Evolutionary conservation across 2,329 filamentous ascomycete genomes (phyloP).

Genomic region (Parastagonospora nodorum): DNA sequence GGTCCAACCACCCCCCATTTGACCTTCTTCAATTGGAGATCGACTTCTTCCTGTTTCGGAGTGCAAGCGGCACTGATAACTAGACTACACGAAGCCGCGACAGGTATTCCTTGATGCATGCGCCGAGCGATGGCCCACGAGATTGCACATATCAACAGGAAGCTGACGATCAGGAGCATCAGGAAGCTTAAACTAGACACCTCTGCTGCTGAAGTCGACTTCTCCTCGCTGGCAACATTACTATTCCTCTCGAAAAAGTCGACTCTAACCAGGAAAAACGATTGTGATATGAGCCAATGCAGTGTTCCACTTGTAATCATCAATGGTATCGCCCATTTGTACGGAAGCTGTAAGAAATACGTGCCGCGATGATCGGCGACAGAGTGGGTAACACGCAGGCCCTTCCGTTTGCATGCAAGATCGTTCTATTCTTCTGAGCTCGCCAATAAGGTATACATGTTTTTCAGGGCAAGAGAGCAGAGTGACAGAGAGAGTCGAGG

Average conservation of each 20-base stretch:
- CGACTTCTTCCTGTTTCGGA: conserved; percentile 10
- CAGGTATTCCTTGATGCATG: conserved; percentile 76
- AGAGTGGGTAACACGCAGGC: background rate
- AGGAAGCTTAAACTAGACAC: background rate
- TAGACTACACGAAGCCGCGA: conserved; percentile 72
- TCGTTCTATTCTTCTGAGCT: conserved; percentile 53
- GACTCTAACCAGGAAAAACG: background rate
- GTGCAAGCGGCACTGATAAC: conserved; percentile 31
- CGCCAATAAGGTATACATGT: conserved; percentile 53
- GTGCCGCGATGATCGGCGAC: background rate
- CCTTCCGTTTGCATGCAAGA: conserved; percentile 28
- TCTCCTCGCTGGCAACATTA: no score
- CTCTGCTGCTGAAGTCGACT: background rate
- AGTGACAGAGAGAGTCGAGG: conserved; percentile 54
- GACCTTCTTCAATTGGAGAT: conserved; percentile 14
- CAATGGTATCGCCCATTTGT: background rate
- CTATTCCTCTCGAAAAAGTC: background rate
- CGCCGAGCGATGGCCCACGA: conserved; percentile 58
- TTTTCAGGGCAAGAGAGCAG: conserved; percentile 53
- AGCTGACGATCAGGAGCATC: background rate
- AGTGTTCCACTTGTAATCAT: background rate
- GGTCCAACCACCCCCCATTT: conserved; percentile 25
- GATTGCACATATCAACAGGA: background rate
- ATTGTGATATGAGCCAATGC: background rate
- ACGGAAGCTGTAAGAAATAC: background rate